phyloP scores from a whole-genome alignment of 2,329 filamentous ascomycete genomes.

The Cordyceps cicadae region DNA sequence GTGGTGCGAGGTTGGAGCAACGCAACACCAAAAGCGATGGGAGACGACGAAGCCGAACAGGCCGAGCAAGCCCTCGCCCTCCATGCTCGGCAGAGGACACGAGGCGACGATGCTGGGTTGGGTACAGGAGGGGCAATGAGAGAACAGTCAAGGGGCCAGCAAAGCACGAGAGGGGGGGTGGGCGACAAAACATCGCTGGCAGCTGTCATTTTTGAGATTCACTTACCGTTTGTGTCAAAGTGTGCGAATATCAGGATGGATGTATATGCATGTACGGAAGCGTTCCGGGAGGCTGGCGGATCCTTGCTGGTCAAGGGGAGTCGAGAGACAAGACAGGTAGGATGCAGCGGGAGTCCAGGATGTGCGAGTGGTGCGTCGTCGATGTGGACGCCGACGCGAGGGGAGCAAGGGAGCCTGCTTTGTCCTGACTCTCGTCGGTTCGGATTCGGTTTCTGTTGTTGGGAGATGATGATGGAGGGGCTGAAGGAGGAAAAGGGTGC shows the following conservation, averaged over 20 bases:
- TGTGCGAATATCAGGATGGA: background rate
- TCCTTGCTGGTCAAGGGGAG: background rate
- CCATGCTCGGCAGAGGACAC: background rate
- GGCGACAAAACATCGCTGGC: background rate
- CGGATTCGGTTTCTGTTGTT: background rate
- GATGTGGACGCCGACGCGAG: background rate
- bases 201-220: background rate
- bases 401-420: background rate
- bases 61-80: no score
- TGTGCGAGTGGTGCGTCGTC: background rate
- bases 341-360: background rate
- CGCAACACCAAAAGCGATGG: background rate
- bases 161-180: background rate
- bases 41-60: background rate
- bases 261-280: background rate
- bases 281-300: background rate
- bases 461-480: background rate
- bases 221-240: background rate
- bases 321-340: background rate
- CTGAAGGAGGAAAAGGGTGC: conserved; percentile 1
- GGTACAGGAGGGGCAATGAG: background rate
- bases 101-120: background rate
- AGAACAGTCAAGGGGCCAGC: background rate
- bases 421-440: background rate
- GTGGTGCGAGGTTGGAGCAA: background rate